phyloP scores from a whole-genome alignment of 177 flowering plant genomes.

The Vitis hybrid region DNA sequence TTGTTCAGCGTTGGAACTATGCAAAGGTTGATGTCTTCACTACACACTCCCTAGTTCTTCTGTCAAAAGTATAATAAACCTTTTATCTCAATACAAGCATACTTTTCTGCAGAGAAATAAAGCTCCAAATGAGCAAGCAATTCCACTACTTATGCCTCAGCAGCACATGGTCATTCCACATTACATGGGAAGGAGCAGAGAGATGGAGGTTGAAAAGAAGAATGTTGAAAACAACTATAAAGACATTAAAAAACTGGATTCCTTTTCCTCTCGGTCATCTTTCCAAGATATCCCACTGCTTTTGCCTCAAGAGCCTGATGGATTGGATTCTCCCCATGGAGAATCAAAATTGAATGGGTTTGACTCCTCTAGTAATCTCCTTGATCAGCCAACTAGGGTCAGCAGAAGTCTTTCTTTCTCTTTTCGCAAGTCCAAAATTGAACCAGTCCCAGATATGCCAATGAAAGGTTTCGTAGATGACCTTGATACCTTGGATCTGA shows the following conservation, averaged over 20 bases:
- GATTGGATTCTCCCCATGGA: constrained; percentile 37
- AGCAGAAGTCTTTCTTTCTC: constrained; percentile 48
- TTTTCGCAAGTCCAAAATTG: constrained; percentile 61
- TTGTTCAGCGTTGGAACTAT: constrained; percentile 99
- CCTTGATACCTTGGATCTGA: constrained; percentile 33
- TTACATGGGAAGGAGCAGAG: constrained; percentile 66
- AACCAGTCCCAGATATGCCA: constrained; percentile 63
- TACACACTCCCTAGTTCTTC: background rate
- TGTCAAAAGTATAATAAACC: background rate
- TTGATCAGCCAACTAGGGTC: constrained; percentile 38
- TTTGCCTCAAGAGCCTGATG: constrained; percentile 86
- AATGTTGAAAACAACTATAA: constrained; percentile 30
- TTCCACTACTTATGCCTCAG: constrained; percentile 97
- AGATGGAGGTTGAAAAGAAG: constrained; percentile 37
- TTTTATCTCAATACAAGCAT: constrained; percentile 5
- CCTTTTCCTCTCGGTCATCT: constrained; percentile 71
- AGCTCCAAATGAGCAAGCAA: constrained; percentile 92
- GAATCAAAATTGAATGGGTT: constrained; percentile 40
- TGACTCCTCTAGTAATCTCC: constrained; percentile 24
- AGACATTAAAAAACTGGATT: constrained; percentile 51
- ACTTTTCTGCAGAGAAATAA: constrained; percentile 77
- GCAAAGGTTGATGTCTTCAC: constrained; percentile 69
- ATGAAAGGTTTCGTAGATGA: constrained; percentile 94
- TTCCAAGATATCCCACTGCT: constrained; percentile 88
- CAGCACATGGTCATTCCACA: constrained; percentile 99